These are phyloP conservation scores for Hygrophorus russula DNA, from an alignment of 768 basidiomycete species.

Conservation along the genomic window DNA sequence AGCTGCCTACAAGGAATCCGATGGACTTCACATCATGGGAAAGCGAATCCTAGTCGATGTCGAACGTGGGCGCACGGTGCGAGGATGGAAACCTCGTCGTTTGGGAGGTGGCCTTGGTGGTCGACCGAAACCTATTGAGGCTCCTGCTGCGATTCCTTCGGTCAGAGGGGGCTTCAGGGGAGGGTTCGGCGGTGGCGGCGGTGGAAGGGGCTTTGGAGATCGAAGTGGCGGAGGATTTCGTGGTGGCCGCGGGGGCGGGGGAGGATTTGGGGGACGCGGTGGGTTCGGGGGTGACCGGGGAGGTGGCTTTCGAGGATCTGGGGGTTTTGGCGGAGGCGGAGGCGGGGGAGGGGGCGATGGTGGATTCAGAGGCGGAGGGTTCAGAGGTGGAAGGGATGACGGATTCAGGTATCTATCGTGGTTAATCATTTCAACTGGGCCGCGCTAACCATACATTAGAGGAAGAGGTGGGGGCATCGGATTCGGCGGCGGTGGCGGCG, in stretches of 20 bases:
- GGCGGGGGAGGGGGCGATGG: constrained; percentile 13
- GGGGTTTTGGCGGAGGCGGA: constrained; percentile 32
- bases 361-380: constrained; percentile 22
- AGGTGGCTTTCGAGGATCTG: no score
- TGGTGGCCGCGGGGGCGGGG: constrained; percentile 18
- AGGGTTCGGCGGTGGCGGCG: constrained; percentile 31
- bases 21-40: constrained; percentile 91
- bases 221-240: constrained; percentile 33
- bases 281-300: constrained; percentile 33
- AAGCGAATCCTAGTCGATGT: constrained; percentile 97
- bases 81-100: constrained; percentile 96
- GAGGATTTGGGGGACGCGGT: constrained; percentile 25
- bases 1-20: constrained; percentile 98
- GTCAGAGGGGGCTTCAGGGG: constrained; percentile 35
- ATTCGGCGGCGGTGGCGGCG: constrained; percentile 50
- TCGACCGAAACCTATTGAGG: constrained; percentile 71
- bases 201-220: constrained; percentile 32
- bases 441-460: constrained; percentile 26
- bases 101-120: constrained; percentile 99
- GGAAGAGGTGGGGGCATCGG: constrained; percentile 68
- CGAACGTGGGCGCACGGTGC: constrained; percentile 93
- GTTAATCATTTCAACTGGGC: constrained; percentile 1
- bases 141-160: constrained; percentile 21
- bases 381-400: constrained; percentile 30
- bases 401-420: constrained; percentile 34